Evolutionary conservation across 768 basidiomycete genomes (phyloP), one percentile per base, ranked within the genome.

Genomic region (Neoboletus brunneissimus): DNA sequence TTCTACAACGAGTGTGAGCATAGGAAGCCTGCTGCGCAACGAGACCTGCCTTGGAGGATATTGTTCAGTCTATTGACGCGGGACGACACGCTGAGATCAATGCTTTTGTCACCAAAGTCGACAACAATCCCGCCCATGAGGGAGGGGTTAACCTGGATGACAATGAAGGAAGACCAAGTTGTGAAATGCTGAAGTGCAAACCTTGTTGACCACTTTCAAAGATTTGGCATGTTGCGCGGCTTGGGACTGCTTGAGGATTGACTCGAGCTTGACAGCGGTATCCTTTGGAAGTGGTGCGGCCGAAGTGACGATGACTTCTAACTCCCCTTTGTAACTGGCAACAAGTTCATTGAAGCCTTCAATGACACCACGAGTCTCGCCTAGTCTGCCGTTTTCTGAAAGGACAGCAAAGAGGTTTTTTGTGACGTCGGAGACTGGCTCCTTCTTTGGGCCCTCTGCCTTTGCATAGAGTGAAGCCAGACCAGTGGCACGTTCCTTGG

Each of bases 51-150:
- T 71, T 88, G 83, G 49, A 98, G 79, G 67, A 89, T 81, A 62
- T 83, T 84, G 82, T 98, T 98, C 70, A 98, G 84, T 76, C 94
- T 96, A 72, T 87, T 96, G 67, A 98, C 93, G 53, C 92, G 91
- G 34, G 92, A 93, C 48, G 86, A 87, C 54, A 96, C 94, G 64
- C 92, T 95, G 56, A 98, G 82, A 76, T 99, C 97, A 66, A 99
- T 89, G 51, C 93, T 94, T 81, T 96, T 96, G 80, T 98, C 97
- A 60, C 94, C 96, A 69, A 99, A 94, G 77, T 99, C 97, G 48
- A 99, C 88, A 58, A 98, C 81, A 56, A 98, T 73, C 49, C 97
- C 97, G 55, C 96, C 97, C 59, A 98, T 76, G 55, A 98, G 78
- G n/a, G 84, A 77, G 43, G 94, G 86, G 79, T 98, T 94, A 68